Evolutionary conservation across 805 yeast genomes (phyloP), one percentile per base, ranked within the genome.

Genomic region (Candida stauntonica): DNA sequence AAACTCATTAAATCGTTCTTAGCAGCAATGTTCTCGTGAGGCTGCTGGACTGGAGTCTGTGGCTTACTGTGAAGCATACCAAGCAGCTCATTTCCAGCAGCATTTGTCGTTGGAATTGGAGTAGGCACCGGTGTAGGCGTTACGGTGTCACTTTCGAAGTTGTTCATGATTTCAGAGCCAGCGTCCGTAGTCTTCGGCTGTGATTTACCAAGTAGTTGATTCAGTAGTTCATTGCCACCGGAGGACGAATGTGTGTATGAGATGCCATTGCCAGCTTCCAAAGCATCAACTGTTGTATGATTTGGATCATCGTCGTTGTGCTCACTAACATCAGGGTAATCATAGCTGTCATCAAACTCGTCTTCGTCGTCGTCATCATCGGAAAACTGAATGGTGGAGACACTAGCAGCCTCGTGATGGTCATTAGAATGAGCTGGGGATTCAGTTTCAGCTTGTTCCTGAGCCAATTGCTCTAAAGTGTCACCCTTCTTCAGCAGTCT

Each of bases 401-500:
- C 50, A 7, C 38, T 39, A 9, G 27, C 33, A 12, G 29, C 44
- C 14, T 35, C 41, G 9, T 39, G 38, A 16, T 40, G 34, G 2
- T 19, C 37, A 13, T 29, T 13, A 3, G 16, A 18, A 7, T 29
- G 26, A 7, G 13, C 33, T 7, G 21, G 36, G 7, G 31, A 36
- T 13, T 28, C 31, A 14, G 42, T n/a, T 6, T 35, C 28, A 9
- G 14, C 30, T 13, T 17, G 34, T 18, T 20, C 39, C 5, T 26
- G 14, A 17, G 44, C 23, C 13, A 51, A 24, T 32, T 50, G 54
- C 13, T 48, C 52, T 16, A 64, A 38, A 4, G 49, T 51, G 39
- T 66, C 64, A 15, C 70, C 69, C 32, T 68, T 56, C 39, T 61
- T 66, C 38, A 66, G 36, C 3, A 66, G 28, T 39, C 56, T 62